Evolutionary conservation across 139 green algal species (phyloP), one percentile per base, ranked within the genome.

Genomic region (Limnomonas spitsbergensis): DNA sequence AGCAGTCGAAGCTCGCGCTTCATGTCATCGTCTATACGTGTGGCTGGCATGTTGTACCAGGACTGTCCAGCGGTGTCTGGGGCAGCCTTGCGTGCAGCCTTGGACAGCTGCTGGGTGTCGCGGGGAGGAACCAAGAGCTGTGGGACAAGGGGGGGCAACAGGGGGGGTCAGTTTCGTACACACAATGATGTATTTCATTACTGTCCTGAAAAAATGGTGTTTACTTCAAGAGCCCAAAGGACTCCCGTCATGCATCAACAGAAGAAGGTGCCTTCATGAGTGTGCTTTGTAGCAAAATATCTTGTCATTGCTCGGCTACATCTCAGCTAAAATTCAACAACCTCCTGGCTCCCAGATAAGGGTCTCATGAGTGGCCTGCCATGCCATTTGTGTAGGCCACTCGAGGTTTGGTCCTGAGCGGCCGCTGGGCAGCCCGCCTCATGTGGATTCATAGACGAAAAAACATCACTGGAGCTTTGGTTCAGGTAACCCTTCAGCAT

Each of bases 1-100:
- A 97, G 82, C 80, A 95, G 81, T 4, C 86, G 84, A 77, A 97
- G 83, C 80, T 97, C 90, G 14, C 82, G 79, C 82, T 93, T 94
- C 38, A 92, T 77, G 20, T 93, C 89, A 32, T 85, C 86, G 26
- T 85, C 90, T 37, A 93, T 88, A 69, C 86, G 56, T n/a, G 80
- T 53, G 14, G 86, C 79, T 32, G 87, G 88, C 74, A 94, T 39
- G 68, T 61, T 31, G 40, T 37, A 66, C 78, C 84, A 86, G 4
- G 35, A 40, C 66, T 81, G 78, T 67, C 53, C 40, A 1, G 78
- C 81, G 0, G 73, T 80, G 1, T 76, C 53, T 3, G 38, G 66
- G 20, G n/a, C 3, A 1, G 14, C 1, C 2, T 53, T 40, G 0
- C 40, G 61, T 0, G 40, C 34, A 7, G 37, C 72, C 66, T 88